A percentile compares a stretch with the other conserved stretches of the same genome.
Evolutionary conservation across 371 early-diverging fungal species (phyloP).

Genomic region (Furculomyces boomerangus): DNA sequence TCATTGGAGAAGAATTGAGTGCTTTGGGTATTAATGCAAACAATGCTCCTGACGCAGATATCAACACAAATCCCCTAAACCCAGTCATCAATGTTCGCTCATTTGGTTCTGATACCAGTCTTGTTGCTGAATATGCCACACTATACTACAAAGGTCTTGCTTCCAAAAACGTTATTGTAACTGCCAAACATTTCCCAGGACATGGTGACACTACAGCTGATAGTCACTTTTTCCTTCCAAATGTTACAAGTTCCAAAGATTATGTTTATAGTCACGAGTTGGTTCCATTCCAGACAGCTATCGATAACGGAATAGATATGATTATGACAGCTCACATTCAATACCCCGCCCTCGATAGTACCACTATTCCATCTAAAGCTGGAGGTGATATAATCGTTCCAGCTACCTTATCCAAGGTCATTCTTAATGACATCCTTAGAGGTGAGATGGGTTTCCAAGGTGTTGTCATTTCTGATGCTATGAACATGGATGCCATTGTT

Average conservation of each 20-base stretch:
- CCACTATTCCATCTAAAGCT: constrained; percentile 3
- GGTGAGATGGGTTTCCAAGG: constrained; percentile 22
- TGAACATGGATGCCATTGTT: constrained; percentile 32
- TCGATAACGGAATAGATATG: constrained; percentile 16
- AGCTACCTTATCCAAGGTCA: constrained; percentile 21
- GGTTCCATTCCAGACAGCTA: constrained; percentile 20
- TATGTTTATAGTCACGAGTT: constrained; percentile 23
- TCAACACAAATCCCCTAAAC: neutral
- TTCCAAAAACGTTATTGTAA: neutral
- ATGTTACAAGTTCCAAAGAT: constrained; percentile 23
- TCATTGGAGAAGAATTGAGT: neutral
- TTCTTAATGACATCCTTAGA: constrained; percentile 22
- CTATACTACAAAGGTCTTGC: neutral
- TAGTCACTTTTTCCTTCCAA: constrained; percentile 28
- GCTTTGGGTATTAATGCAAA: neutral
- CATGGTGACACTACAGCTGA: constrained; percentile 34
- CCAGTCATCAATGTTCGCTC: constrained; percentile 3
- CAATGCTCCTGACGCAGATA: neutral
- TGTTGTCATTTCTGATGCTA: constrained; percentile 29
- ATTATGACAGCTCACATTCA: constrained; percentile 30
- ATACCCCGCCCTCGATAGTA: constrained; percentile 18
- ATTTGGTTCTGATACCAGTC: neutral
- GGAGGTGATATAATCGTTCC: constrained; percentile 6
- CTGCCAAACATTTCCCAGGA: constrained; percentile 14
- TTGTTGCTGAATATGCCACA: neutral